Base-by-base conservation (phyloP, 805 yeast genomes). In the Alloascoidea hylecoeti region DNA sequence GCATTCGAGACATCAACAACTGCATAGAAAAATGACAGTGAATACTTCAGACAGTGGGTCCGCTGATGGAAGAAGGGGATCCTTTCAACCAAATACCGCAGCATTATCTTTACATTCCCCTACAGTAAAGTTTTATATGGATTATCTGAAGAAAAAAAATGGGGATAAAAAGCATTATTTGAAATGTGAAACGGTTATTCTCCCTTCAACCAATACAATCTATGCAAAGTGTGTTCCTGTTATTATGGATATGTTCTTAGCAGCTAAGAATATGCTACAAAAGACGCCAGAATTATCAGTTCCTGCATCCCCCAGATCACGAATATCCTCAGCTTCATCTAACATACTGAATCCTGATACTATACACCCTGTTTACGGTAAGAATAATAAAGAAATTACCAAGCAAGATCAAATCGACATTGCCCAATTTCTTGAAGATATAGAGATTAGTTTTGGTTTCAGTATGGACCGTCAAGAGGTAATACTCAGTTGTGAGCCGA, bases 401-500 rank as follows among this genome's bases (percentile, higher is more conserved):
- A n/a, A n/a, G n/a, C 30, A 9, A 9, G 30, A 23, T 23, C 9
- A 16, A 2, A 42, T 41, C 6, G 36, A 41, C 37, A 37, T 42
- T 34, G 53, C 48, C 40, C 64, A 68, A 36, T 51, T 71, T 33
- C 64, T 69, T 15, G 56, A 61, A 33, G 70, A 72, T 18, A 51
- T 79, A 38, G 85, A 80, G 44, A 46, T 84, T 18, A 74, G 72
- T 38, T 55, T 81, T 39, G 74, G 79, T 1, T 44, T 88, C 4
- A 63, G 68, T 33, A 68, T 88, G 38, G 86, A 75, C 15, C 70
- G 76, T 23, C 98, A 92, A 52, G 71, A 70, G 34, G 52, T 92
- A 16, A 70, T 80, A 2, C 61, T 92, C 38, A 81, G 94, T 46
- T 92, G 98, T 65, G 89, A 83, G 43, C 98, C 98, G 1, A 78